Base-by-base conservation (phyloP, 2,329 filamentous ascomycete genomes). In the Thielaviopsis ethacetica region DNA sequence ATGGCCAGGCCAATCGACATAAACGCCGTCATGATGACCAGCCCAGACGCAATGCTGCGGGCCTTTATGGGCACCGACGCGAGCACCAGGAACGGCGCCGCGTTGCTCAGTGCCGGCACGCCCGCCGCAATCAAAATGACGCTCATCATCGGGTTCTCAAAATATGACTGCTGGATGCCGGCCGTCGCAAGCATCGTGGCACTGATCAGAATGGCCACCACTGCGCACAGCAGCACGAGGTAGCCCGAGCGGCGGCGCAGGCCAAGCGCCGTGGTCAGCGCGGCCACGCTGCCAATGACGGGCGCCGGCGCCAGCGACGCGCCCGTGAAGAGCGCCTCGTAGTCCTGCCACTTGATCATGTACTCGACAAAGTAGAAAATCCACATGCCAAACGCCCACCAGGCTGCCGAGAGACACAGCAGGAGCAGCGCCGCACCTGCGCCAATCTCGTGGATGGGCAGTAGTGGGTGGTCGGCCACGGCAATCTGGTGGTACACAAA, bases 41-140 rank as follows among this genome's bases (percentile, higher is more conserved):
- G 66, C 21, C 75, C 79, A 5, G 72, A 73, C 0, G 69, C 73
- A 13, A 76, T 71, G 7, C 74, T 74, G 63, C 76, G 52, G 72
- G 58, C 77, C 70, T 51, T 73, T 67, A 60, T 69, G 70, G 19
- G 66, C 0, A 77, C 71, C 1, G 70, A 71, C 62, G 84, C 76
- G 27, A 75, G 79, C 5, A 86, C 70, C 24, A 85, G 74, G 17
- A 85, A 66, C 0, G 76, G 83, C 0, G 79, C 80, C 0, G 81
- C 77, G 0, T 83, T 82, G 64, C 83, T 83, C 1, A 74, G 79
- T 74, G 84, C 83, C 65, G 86, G 81, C 76, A 85, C 81, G 2
- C 81, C 81, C 64, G 76, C 82, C 0, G 80, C 76, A 68, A 79
- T 80, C 53, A 85, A 65, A 2, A 84, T 22, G 3, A 80, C 71